phyloP scores from a whole-genome alignment of 176 grass and related monocot genomes.

The Cenchrus fungigraminus region DNA sequence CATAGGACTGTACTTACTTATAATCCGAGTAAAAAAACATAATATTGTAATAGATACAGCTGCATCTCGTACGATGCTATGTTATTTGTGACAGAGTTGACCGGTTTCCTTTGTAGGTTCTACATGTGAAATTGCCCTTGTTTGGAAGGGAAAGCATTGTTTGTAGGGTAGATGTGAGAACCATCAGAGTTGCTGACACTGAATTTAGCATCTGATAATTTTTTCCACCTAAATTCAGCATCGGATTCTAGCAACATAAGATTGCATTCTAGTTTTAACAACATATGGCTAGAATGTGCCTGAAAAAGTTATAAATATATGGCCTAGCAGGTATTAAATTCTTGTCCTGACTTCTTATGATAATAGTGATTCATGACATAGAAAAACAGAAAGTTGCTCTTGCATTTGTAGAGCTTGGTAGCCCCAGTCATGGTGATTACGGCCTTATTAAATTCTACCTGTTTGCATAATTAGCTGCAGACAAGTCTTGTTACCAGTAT shows the following conservation, averaged over 20 bases:
- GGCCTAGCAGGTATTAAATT: background rate
- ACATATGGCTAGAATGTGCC: no score
- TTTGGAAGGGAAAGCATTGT: background rate
- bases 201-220: background rate
- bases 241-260: no score
- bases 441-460: no score
- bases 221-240: no score
- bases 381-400: background rate
- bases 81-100: background rate
- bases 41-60: background rate
- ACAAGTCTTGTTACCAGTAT: no score
- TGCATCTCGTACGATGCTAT: conserved; percentile 7
- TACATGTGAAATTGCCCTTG: background rate
- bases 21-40: background rate
- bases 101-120: conserved; percentile 4
- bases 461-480: no score
- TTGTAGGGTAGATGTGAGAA: background rate
- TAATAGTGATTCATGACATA: background rate
- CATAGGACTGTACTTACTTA: background rate
- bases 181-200: no score
- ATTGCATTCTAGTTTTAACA: no score
- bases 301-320: no score
- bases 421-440: no score
- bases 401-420: background rate
- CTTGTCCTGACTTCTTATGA: background rate